phyloP scores from a whole-genome alignment of 306 rosid species.

The Macrotyloma uniflorum region DNA sequence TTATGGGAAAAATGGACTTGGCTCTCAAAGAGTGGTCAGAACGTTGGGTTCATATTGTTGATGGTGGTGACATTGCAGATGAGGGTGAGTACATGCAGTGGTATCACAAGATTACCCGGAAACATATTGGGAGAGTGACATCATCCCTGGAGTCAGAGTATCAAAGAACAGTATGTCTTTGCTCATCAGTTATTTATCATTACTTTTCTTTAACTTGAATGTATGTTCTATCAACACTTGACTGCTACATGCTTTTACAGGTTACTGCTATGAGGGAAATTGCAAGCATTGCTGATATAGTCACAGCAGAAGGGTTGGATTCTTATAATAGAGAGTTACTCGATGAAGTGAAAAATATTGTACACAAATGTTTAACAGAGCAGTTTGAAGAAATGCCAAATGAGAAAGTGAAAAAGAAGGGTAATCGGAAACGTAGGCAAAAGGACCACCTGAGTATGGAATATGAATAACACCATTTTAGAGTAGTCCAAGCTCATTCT shows the following conservation, averaged over 20 bases:
- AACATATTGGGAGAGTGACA: slow-evolving; percentile 66
- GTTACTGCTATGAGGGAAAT: slow-evolving; percentile 76
- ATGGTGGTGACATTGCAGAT: slow-evolving; percentile 43
- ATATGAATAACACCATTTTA: slow-evolving; percentile 33
- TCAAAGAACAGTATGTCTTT: slow-evolving; percentile 65
- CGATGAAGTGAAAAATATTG: slow-evolving; percentile 61
- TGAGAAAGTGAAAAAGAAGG: slow-evolving; percentile 57
- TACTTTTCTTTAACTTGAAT: slow-evolving; percentile 23
- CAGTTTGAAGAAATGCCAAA: slow-evolving; percentile 59
- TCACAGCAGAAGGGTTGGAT: slow-evolving; percentile 69
- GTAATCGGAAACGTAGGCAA: slow-evolving; percentile 61
- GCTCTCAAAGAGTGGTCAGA: slow-evolving; percentile 71
- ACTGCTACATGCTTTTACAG: slow-evolving; percentile 35
- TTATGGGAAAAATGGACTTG: slow-evolving; percentile 57
- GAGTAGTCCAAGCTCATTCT: slow-evolving; percentile 32
- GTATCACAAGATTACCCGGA: slow-evolving; percentile 70
- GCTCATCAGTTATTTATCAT: not conserved
- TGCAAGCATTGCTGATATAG: slow-evolving; percentile 59
- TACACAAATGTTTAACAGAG: slow-evolving; percentile 61
- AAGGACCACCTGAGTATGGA: slow-evolving; percentile 42
- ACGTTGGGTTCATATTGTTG: slow-evolving; percentile 47
- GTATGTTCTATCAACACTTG: not conserved
- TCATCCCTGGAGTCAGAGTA: slow-evolving; percentile 80
- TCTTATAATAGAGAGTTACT: slow-evolving; percentile 59
- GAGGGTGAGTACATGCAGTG: slow-evolving; percentile 65